Conservation (phyloP, 495 filamentous ascomycete genomes). For the Parmelia sp. region DNA sequence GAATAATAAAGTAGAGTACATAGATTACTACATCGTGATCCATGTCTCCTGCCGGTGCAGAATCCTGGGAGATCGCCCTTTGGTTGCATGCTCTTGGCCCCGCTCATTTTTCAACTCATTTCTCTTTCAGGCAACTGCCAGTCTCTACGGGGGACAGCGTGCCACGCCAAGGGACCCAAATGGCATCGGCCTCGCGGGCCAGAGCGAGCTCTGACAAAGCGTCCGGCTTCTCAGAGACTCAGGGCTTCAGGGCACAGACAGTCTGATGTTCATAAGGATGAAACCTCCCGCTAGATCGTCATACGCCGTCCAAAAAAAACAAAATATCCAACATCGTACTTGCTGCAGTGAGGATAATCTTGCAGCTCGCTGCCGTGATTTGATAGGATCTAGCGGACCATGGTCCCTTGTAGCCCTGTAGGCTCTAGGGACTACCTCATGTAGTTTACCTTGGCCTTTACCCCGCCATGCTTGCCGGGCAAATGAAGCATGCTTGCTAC, state of each 20-base stretch:
- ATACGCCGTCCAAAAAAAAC: not conserved
- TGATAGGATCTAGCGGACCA: slow-evolving; percentile 3
- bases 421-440: not conserved
- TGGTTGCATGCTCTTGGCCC: slow-evolving; percentile 15
- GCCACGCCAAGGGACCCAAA: not conserved
- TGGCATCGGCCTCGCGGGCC: slow-evolving; percentile 2
- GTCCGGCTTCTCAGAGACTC: not conserved
- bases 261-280: slow-evolving; percentile 15
- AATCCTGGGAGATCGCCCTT: slow-evolving; percentile 15
- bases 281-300: slow-evolving; percentile 14
- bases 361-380: slow-evolving; percentile 9
- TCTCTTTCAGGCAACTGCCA: slow-evolving; percentile 11
- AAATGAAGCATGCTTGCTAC: slow-evolving; percentile 25
- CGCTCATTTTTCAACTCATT: not conserved
- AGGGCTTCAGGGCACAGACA: slow-evolving; percentile 2
- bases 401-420: not conserved
- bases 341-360: slow-evolving; percentile 6
- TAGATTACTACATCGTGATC: not conserved
- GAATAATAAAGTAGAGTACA: too few relatives aligned
- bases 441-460: not conserved
- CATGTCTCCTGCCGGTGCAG: not conserved
- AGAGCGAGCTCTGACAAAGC: slow-evolving; percentile 3
- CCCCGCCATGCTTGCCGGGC: slow-evolving; percentile 26
- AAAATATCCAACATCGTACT: not conserved
- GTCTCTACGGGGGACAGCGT: slow-evolving; percentile 8